A percentile compares a stretch with the other conserved stretches of the same genome.
Evolutionary conservation across 164 flowering plant genomes (phyloP).

Genomic region (Stephania cephalantha): DNA sequence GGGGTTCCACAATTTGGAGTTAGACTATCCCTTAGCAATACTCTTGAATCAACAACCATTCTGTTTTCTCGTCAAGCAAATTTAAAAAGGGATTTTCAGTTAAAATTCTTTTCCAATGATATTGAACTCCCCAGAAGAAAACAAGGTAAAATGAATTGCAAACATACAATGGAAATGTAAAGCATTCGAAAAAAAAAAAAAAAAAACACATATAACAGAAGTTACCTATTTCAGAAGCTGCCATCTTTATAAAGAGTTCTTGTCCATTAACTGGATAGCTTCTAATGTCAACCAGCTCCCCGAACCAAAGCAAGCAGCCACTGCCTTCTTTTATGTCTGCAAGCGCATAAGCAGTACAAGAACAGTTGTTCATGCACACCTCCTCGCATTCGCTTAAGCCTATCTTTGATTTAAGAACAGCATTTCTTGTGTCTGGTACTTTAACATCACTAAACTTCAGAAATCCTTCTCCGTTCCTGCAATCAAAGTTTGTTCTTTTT

Average conservation of each 20-base stretch:
- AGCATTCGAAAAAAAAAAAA: neutral
- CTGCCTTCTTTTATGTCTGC: constrained; percentile 16
- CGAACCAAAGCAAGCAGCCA: constrained; percentile 31
- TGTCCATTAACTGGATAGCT: constrained; percentile 13
- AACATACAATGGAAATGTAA: too few species aligned
- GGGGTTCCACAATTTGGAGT: too few species aligned
- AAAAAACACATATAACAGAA: neutral
- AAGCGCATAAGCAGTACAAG: constrained; percentile 30
- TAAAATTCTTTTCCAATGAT: neutral
- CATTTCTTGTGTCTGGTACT: constrained; percentile 19
- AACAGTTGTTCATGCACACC: constrained; percentile 26
- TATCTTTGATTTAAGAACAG: constrained; percentile 11
- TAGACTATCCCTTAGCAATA: neutral
- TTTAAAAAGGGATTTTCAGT: neutral
- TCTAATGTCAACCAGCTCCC: constrained; percentile 22
- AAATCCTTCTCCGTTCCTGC: constrained; percentile 10
- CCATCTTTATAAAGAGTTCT: constrained; percentile 25
- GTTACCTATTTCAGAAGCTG: constrained; percentile 24
- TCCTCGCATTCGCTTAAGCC: constrained; percentile 18
- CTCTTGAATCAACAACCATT: neutral
- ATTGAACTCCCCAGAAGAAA: neutral
- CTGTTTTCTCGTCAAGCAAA: neutral
- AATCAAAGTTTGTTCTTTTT: neutral
- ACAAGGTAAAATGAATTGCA: neutral
- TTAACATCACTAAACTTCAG: constrained; percentile 7